phyloP scores from a whole-genome alignment of 78 protist genomes.

The Paratrimastix pyriformis region DNA sequence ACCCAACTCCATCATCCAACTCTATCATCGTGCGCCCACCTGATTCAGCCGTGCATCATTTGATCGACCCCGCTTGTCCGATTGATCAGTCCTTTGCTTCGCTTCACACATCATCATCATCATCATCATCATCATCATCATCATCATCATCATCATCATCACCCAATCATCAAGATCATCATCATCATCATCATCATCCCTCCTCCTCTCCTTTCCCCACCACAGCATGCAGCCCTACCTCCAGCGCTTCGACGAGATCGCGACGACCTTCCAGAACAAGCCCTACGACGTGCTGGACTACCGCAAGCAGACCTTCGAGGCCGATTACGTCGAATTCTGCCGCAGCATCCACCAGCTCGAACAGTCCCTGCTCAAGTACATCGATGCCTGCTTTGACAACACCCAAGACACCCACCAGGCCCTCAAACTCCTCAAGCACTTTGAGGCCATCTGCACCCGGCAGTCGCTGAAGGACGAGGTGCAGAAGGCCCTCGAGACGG shows the following conservation, averaged over 20 bases:
- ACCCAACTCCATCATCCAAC: no score
- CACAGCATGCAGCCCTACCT: conserved; percentile 40
- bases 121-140: no score
- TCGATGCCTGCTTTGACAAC: conserved; percentile 47
- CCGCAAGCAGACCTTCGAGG: conserved; percentile 37
- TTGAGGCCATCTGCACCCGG: conserved; percentile 35
- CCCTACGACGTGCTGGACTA: conserved; percentile 58
- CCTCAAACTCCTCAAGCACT: conserved; percentile 47
- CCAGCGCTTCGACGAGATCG: conserved; percentile 21
- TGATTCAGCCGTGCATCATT: no score
- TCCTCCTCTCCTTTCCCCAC: no score
- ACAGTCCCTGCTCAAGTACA: conserved; percentile 34
- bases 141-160: no score
- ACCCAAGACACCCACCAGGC: conserved; percentile 28
- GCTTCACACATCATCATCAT: no score
- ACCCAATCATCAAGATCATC: no score
- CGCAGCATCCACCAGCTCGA: conserved; percentile 39
- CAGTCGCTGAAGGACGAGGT: conserved; percentile 44
- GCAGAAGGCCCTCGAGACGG: conserved; percentile 39
- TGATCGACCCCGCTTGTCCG: no score
- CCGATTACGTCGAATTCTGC: conserved; percentile 53
- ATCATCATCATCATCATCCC: no score
- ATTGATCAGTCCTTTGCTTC: no score
- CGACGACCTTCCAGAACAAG: conserved; percentile 37
- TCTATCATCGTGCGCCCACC: no score